Conservation (phyloP, 139 green algal genomes). For the Pseudopediastrum boryanum region DNA sequence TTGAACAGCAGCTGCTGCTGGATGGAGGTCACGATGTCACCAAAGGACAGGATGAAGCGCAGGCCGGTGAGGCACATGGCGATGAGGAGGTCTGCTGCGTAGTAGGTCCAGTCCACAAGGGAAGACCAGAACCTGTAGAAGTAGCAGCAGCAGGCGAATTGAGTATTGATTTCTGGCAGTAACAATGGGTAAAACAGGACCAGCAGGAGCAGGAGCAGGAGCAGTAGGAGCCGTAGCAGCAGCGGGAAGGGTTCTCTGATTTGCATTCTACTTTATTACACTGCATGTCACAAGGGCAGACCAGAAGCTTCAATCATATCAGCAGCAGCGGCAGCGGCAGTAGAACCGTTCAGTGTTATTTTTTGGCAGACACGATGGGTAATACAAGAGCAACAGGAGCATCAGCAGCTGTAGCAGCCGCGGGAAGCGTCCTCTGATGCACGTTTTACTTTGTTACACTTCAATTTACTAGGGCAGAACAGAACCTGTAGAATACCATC, state of each 20-base stretch:
- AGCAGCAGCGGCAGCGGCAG: conserved; percentile 20
- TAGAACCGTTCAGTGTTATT: conserved; percentile 9
- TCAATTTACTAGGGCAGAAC: no score
- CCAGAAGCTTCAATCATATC: conserved; percentile 8
- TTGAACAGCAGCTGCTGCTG: conserved; percentile 66
- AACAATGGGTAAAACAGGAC: no score
- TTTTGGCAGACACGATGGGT: no score
- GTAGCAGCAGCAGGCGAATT: conserved; percentile 23
- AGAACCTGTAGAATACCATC: no score
- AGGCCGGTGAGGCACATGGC: conserved; percentile 55
- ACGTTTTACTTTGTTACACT: no score
- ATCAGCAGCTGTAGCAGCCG: no score
- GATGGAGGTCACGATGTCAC: conserved; percentile 53
- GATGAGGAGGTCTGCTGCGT: conserved; percentile 60
- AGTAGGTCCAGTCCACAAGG: conserved; percentile 45
- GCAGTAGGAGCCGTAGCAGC: no score
- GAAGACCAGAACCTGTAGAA: background rate
- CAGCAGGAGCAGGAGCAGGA: no score
- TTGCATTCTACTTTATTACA: background rate
- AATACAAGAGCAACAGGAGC: no score
- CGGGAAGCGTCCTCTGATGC: no score
- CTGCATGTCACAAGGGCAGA: background rate
- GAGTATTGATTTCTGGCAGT: no score
- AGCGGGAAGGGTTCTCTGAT: no score
- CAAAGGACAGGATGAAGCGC: conserved; percentile 64